These are phyloP conservation scores for Heritiera fomes DNA, from an alignment of 345 rosid species.

Conservation along the genomic window DNA sequence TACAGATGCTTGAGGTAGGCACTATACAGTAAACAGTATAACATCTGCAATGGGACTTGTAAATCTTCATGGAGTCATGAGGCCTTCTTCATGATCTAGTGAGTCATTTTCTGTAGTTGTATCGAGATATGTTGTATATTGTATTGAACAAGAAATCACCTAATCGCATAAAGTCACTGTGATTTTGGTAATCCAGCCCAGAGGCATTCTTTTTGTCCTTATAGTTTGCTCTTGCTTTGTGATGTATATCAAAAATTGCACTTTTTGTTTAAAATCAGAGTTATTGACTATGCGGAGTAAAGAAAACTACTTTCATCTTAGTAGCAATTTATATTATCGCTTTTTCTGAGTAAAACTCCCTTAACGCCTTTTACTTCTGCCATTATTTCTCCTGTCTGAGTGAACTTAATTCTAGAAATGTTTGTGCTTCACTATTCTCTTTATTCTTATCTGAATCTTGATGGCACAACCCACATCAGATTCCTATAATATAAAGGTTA, in stretches of 20 bases:
- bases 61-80: conserved; percentile 18
- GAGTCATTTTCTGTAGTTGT: conserved; percentile 14
- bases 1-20: conserved; percentile 35
- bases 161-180: conserved; percentile 39
- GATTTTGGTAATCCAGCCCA: conserved; percentile 59
- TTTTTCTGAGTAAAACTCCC: not conserved
- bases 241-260: conserved; percentile 39
- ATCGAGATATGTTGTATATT: conserved; percentile 41
- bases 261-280: conserved; percentile 32
- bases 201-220: conserved; percentile 42
- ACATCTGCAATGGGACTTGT: conserved; percentile 14
- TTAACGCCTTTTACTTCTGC: not conserved
- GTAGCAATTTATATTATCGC: not conserved
- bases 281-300: conserved; percentile 31
- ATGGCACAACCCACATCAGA: too few relatives aligned
- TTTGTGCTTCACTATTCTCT: too few relatives aligned
- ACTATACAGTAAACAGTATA: not conserved
- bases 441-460: too few relatives aligned
- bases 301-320: conserved; percentile 14
- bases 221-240: conserved; percentile 26
- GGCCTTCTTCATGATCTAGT: conserved; percentile 17
- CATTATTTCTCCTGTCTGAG: not conserved
- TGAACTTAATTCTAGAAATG: too few relatives aligned
- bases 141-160: conserved; percentile 35
- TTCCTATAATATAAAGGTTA: too few relatives aligned